These are phyloP conservation scores for Phragmites australis DNA, from an alignment of 176 grass and related monocot genomes.

Conservation along the genomic window DNA sequence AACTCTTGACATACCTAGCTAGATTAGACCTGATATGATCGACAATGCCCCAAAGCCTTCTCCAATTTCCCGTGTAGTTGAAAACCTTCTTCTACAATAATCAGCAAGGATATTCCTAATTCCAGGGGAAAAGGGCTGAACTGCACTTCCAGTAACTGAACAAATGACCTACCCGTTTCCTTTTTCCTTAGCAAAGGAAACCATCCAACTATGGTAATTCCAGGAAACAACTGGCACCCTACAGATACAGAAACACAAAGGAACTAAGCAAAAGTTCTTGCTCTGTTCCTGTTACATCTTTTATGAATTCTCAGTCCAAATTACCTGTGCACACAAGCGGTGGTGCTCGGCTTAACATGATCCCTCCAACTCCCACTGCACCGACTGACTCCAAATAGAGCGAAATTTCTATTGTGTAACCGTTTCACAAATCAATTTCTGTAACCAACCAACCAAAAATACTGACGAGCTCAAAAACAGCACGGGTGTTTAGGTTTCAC, in stretches of 20 bases:
- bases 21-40: too few relatives aligned
- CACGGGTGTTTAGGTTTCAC: too few relatives aligned
- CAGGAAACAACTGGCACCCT: neutral
- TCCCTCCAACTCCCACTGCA: too few relatives aligned
- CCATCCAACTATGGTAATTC: neutral
- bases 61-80: neutral
- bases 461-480: too few relatives aligned
- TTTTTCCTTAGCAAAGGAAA: neutral
- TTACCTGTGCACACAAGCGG: conserved; percentile 34
- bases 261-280: neutral
- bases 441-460: too few relatives aligned
- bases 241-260: neutral
- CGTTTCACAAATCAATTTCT: too few relatives aligned
- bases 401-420: too few relatives aligned
- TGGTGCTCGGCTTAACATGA: conserved; percentile 35
- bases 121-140: neutral
- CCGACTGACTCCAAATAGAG: too few relatives aligned
- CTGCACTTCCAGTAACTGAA: neutral
- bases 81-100: neutral
- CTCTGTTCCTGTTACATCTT: neutral
- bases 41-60: too few relatives aligned
- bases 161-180: too few relatives aligned
- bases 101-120: neutral
- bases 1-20: too few relatives aligned
- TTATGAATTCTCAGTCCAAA: neutral